Evolutionary conservation across 2,329 filamentous ascomycete genomes (phyloP).

Genomic region (Ilyonectria robusta): DNA sequence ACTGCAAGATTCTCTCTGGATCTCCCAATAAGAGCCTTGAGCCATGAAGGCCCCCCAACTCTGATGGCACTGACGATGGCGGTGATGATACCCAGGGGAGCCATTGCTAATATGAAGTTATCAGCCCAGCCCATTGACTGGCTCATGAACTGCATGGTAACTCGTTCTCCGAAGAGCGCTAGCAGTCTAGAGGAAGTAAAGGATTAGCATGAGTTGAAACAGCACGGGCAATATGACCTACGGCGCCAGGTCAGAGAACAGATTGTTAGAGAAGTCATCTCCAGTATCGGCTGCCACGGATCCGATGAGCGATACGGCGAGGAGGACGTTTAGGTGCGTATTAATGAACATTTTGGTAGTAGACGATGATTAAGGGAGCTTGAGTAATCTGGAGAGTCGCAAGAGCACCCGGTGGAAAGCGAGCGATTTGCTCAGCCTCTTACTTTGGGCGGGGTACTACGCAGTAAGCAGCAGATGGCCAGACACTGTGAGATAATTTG

Average conservation of each 20-base stretch:
- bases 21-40: neutral
- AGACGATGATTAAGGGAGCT: no score
- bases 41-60: neutral
- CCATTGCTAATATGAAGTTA: neutral
- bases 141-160: slow-evolving; percentile 10
- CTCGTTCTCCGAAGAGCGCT: slow-evolving; percentile 7
- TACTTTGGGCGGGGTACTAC: no score
- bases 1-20: neutral
- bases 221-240: neutral
- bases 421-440: no score
- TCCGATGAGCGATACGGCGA: neutral
- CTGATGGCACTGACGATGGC: slow-evolving; percentile 1
- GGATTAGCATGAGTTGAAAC: neutral
- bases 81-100: neutral
- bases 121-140: neutral
- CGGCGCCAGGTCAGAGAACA: neutral
- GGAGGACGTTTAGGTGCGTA: neutral
- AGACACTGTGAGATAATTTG: no score
- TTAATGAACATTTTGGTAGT: neutral
- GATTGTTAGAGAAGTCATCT: neutral
- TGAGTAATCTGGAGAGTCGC: no score
- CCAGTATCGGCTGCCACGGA: neutral
- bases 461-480: no score
- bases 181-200: neutral
- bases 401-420: no score